These are phyloP conservation scores for Candida odintsovae DNA, from an alignment of 805 yeast species.

Conservation along the genomic window DNA sequence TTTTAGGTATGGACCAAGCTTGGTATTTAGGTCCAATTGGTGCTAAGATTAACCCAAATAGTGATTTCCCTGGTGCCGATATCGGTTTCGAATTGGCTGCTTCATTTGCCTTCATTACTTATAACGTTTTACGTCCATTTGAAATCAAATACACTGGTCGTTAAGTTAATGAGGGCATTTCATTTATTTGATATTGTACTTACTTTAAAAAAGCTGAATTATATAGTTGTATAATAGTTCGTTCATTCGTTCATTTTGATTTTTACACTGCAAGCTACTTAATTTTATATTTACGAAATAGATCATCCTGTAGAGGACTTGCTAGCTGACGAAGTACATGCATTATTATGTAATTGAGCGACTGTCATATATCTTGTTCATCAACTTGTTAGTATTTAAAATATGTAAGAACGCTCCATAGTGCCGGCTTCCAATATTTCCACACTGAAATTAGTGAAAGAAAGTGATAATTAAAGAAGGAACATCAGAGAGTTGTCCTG, in stretches of 20 bases:
- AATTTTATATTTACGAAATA: neutral
- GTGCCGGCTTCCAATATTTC: too few relatives aligned
- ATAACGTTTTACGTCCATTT: slow-evolving; percentile 52
- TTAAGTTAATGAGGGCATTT: slow-evolving; percentile 13
- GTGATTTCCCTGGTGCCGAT: slow-evolving; percentile 59
- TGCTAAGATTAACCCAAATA: slow-evolving; percentile 43
- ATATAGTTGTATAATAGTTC: neutral
- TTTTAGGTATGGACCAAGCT: slow-evolving; percentile 78
- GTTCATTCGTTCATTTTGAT: neutral
- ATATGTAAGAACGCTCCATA: too few relatives aligned
- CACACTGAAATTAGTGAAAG: too few relatives aligned
- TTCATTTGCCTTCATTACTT: slow-evolving; percentile 62
- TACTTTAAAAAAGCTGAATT: neutral
- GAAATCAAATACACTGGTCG: slow-evolving; percentile 63
- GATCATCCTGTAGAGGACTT: neutral
- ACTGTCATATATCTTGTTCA: too few relatives aligned
- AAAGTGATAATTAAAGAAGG: too few relatives aligned
- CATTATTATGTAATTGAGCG: too few relatives aligned
- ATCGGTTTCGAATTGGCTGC: slow-evolving; percentile 79
- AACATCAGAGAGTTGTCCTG: too few relatives aligned
- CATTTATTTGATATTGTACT: neutral
- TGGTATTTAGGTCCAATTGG: slow-evolving; percentile 79
- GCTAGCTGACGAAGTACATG: too few relatives aligned
- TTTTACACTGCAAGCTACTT: neutral
- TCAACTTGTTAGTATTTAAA: too few relatives aligned